Conservation (phyloP, 371 early-diverging fungal genomes). For the Mucor irregularis region DNA sequence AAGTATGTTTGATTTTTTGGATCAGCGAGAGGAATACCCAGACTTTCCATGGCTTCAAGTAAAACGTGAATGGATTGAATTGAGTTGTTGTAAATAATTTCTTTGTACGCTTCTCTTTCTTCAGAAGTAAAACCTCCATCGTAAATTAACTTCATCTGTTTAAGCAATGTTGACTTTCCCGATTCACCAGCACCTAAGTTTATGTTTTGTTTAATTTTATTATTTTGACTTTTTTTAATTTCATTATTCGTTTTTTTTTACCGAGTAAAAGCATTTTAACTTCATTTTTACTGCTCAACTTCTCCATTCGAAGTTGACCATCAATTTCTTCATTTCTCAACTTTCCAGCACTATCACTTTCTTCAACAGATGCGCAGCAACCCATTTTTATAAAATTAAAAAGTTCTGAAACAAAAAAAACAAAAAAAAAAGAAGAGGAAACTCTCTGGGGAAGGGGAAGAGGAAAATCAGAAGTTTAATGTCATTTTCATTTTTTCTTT, state of each 20-base stretch:
- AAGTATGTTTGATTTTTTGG: slow-evolving; percentile 62
- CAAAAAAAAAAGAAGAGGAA: not conserved
- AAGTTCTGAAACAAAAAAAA: not conserved
- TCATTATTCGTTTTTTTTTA: slow-evolving; percentile 32
- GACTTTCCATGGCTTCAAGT: slow-evolving; percentile 87
- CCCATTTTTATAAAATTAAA: slow-evolving; percentile 67
- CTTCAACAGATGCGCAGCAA: slow-evolving; percentile 81
- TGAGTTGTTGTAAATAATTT: slow-evolving; percentile 92
- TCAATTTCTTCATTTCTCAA: slow-evolving; percentile 89
- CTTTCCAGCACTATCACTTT: slow-evolving; percentile 70
- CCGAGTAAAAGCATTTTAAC: slow-evolving; percentile 96
- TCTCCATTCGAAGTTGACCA: slow-evolving; percentile 81
- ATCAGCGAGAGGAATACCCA: slow-evolving; percentile 69
- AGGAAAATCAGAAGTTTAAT: not conserved
- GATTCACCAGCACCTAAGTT: slow-evolving; percentile 93
- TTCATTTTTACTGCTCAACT: slow-evolving; percentile 79
- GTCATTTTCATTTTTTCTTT: no score
- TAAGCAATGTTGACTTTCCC: slow-evolving; percentile 95
- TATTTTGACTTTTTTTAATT: not conserved
- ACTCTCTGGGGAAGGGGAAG: no score
- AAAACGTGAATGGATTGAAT: slow-evolving; percentile 94
- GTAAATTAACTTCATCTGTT: slow-evolving; percentile 98
- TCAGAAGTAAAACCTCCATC: slow-evolving; percentile 87
- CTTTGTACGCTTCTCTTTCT: slow-evolving; percentile 89
- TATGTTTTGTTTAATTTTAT: not conserved